Evolutionary conservation across 768 basidiomycete species (phyloP).

Genomic region (Macrolepiota fuliginosa): DNA sequence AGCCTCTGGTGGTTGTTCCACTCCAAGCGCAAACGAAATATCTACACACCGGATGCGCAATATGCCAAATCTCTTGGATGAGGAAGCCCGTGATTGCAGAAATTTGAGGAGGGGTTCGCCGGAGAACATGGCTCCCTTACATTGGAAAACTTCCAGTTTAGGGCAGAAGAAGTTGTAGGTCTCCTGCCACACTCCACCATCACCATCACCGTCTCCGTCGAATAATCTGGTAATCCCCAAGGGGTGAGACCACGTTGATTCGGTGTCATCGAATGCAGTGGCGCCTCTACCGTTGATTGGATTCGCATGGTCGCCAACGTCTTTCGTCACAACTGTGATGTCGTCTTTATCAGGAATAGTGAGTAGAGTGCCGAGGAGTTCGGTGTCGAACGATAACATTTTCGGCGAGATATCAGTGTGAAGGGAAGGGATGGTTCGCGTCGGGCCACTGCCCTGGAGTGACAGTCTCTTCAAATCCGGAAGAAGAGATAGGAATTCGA

Average conservation of each 20-base stretch:
- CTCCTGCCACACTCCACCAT: neutral
- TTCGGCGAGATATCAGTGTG: neutral
- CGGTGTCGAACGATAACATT: neutral
- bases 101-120: neutral
- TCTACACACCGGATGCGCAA: neutral
- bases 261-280: neutral
- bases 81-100: neutral
- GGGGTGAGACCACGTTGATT: neutral
- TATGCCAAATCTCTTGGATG: neutral
- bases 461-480: neutral
- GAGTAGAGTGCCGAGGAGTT: neutral
- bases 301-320: neutral
- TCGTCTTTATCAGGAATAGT: neutral
- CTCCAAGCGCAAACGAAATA: neutral
- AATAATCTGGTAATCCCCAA: neutral
- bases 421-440: too few relatives aligned
- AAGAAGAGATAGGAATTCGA: neutral
- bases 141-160: slow-evolving; percentile 1
- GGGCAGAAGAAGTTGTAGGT: slow-evolving; percentile 3
- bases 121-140: slow-evolving; percentile 5
- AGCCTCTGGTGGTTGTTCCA: neutral
- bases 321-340: neutral
- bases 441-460: neutral
- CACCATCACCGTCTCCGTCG: neutral
- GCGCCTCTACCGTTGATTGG: neutral